Conservation (phyloP, 108 stramenopile genomes). For the Chaetoceros muelleri region DNA sequence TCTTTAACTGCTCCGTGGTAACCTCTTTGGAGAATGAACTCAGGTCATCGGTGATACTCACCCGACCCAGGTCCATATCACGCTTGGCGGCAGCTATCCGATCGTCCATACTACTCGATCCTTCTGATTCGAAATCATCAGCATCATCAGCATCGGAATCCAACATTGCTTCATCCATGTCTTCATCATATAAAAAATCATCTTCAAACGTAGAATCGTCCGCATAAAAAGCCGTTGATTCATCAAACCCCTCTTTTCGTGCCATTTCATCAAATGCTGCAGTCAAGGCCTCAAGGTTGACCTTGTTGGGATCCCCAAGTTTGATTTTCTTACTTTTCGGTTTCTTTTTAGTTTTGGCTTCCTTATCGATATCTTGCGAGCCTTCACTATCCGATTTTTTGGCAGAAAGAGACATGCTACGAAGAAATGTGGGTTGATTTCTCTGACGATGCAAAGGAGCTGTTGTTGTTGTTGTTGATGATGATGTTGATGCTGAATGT, state of each 20-base stretch:
- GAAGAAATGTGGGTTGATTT: no score
- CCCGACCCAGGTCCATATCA: conserved; percentile 36
- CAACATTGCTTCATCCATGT: conserved; percentile 26
- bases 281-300: conserved; percentile 26
- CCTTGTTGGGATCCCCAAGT: neutral
- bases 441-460: no score
- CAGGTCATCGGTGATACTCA: conserved; percentile 40
- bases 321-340: conserved; percentile 6
- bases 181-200: conserved; percentile 38
- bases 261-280: conserved; percentile 78
- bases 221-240: conserved; percentile 36
- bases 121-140: conserved; percentile 34
- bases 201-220: conserved; percentile 68
- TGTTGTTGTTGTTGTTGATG: no score
- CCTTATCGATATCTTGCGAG: neutral
- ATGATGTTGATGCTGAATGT: neutral
- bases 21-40: conserved; percentile 39
- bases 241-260: conserved; percentile 78
- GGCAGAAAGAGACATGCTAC: no score
- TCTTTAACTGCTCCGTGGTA: conserved; percentile 26
- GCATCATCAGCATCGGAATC: conserved; percentile 31
- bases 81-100: conserved; percentile 29
- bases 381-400: no score
- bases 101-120: conserved; percentile 31
- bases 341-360: neutral